Evolutionary conservation across 2,329 filamentous ascomycete genomes (phyloP).

Genomic region (Microdochium nivale): DNA sequence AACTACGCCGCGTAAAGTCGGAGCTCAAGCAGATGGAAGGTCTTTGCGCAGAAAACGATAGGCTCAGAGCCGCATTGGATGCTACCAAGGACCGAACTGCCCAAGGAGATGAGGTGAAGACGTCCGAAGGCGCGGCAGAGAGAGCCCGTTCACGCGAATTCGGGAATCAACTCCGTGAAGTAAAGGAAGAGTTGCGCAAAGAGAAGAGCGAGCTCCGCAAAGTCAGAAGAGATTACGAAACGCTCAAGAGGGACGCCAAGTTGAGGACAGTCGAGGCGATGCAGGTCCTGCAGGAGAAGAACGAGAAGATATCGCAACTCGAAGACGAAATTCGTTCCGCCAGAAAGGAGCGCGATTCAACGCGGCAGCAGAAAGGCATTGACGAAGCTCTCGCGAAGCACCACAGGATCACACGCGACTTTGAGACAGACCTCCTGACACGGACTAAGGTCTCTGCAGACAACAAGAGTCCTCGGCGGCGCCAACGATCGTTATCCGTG

Average conservation of each 20-base stretch:
- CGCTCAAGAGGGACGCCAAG: conserved; percentile 44
- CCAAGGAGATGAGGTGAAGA: conserved; percentile 27
- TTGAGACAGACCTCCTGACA: conserved; percentile 15
- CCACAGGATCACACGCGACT: conserved; percentile 12
- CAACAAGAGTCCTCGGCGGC: background rate
- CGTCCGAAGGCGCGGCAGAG: conserved; percentile 11
- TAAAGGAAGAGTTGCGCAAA: conserved; percentile 32
- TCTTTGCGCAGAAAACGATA: conserved; percentile 43
- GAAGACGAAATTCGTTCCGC: conserved; percentile 42
- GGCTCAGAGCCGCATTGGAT: conserved; percentile 40
- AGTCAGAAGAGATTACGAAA: conserved; percentile 43
- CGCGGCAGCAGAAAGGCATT: conserved; percentile 3
- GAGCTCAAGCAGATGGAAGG: conserved; percentile 43
- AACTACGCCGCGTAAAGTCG: conserved; percentile 44
- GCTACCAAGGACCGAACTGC: conserved; percentile 34
- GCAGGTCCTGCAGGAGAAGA: conserved; percentile 45
- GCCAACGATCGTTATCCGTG: background rate
- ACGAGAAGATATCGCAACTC: conserved; percentile 46
- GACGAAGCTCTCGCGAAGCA: conserved; percentile 8
- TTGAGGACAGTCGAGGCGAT: conserved; percentile 45
- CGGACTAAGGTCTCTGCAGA: conserved; percentile 16
- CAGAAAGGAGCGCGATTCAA: conserved; percentile 19
- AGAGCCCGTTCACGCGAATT: conserved; percentile 27
- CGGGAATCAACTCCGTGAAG: conserved; percentile 31
- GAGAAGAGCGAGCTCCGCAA: conserved; percentile 42